Percentiles rank a stretch among this genome's conserved stretches.
These are phyloP conservation scores for Diplocarpon rosae DNA, from an alignment of 2,329 filamentous ascomycete genomes.

Conservation along the genomic window DNA sequence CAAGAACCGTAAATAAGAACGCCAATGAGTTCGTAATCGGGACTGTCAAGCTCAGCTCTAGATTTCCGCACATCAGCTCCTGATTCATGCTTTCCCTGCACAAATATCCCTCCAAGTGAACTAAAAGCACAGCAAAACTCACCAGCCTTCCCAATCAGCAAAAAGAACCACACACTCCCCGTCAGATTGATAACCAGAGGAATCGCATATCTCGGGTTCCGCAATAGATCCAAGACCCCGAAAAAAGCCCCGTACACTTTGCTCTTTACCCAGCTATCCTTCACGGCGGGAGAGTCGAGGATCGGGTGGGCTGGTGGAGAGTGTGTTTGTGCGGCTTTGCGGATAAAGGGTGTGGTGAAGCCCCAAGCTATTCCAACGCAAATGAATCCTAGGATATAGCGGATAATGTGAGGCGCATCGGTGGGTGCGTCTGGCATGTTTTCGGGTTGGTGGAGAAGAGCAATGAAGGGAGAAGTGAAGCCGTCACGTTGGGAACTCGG, in stretches of 20 bases:
- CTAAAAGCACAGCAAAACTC: constrained; percentile 26
- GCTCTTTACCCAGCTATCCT: constrained; percentile 47
- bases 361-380: constrained; percentile 90
- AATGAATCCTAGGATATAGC: constrained; percentile 81
- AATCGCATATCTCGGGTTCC: constrained; percentile 73
- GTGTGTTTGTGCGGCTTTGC: constrained; percentile 69
- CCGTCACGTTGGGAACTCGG: neutral
- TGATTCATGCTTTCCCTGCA: neutral
- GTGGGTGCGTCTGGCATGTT: constrained; percentile 3
- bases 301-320: constrained; percentile 48
- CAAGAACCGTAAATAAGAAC: constrained; percentile 90
- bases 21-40: constrained; percentile 91
- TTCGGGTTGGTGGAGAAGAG: neutral
- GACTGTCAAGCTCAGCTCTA: constrained; percentile 85
- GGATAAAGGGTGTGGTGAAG: constrained; percentile 85
- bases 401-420: constrained; percentile 34
- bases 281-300: constrained; percentile 39
- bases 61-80: neutral
- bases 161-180: constrained; percentile 92
- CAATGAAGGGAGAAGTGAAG: neutral
- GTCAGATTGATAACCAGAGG: constrained; percentile 82
- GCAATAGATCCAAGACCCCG: constrained; percentile 65
- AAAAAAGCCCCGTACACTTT: constrained; percentile 58
- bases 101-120: neutral
- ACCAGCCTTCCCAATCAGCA: constrained; percentile 89